Evolutionary conservation across 2,329 filamentous ascomycete genomes (phyloP).

Genomic region (Ploettnerulaceae sp.): DNA sequence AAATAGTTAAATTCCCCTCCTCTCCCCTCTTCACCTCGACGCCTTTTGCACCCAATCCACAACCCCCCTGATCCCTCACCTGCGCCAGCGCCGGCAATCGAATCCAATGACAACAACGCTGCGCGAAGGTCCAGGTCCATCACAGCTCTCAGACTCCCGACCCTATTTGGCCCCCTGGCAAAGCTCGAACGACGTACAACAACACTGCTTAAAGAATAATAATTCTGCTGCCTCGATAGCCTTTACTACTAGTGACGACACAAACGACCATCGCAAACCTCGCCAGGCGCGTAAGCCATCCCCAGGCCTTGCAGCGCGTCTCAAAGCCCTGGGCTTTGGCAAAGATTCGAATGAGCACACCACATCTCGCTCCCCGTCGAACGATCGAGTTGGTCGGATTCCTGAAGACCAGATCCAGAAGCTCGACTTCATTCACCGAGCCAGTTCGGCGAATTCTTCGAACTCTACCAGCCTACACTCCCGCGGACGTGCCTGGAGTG

Average conservation of each 20-base stretch:
- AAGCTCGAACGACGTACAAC: constrained; percentile 20
- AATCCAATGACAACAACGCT: constrained; percentile 8
- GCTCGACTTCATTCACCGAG: constrained; percentile 62
- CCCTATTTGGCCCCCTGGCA: constrained; percentile 19
- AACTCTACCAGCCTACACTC: constrained; percentile 50
- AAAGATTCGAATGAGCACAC: constrained; percentile 25
- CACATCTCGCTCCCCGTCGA: constrained; percentile 29
- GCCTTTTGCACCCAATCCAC: constrained; percentile 3
- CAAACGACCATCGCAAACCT: constrained; percentile 23
- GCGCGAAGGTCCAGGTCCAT: too few species aligned
- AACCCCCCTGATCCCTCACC: constrained; percentile 4
- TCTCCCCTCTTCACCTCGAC: too few species aligned
- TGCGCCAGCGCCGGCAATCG: constrained; percentile 7
- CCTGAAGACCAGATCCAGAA: constrained; percentile 65
- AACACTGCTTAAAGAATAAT: constrained; percentile 16
- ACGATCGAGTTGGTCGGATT: constrained; percentile 59
- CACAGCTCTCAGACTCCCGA: constrained; percentile 19
- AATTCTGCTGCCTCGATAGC: constrained; percentile 4
- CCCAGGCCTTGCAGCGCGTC: constrained; percentile 58
- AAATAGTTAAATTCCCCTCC: too few species aligned
- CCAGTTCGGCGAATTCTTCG: constrained; percentile 41
- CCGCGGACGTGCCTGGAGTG: constrained; percentile 69
- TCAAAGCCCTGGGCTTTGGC: constrained; percentile 61
- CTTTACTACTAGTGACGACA: constrained; percentile 16
- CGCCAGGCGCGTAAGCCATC: constrained; percentile 50